Evolutionary conservation across 139 green algal genomes (phyloP), one percentile per base, ranked within the genome.

Genomic region (Diplosphaera chodatii): DNA sequence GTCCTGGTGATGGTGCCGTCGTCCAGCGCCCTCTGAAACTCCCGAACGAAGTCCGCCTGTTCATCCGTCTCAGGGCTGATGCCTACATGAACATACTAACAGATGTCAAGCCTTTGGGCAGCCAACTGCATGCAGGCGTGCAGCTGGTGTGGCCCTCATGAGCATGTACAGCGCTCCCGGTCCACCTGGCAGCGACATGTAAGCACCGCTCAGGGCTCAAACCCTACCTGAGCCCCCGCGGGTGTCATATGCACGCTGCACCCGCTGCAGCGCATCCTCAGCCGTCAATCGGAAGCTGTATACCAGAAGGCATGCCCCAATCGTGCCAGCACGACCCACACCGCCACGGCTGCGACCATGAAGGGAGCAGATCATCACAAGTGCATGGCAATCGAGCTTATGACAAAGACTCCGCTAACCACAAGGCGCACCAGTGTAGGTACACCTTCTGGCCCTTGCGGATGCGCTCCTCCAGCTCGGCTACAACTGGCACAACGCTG

Each of bases 301-400:
- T 22, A 72, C 84, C 66, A 96, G 81, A 64, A 95, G 74, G 82
- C 83, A 91, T 22, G 88, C 83, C 25, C 84, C 89, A 29, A 95
- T 80, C 13, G 78, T 87, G 25, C 89, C 91, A 0, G 88, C 90
- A 6, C 91, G 85, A 0, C 91, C 91, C 3, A 90, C 77, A 0
- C 91, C 91, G 21, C 90, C 90, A 90, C 91, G 95, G 83, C 90
- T 59, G 48, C 48, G 25, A 18, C 10, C 22, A 10, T 5, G 13
- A 59, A 25, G 25, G 48, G 3, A 27, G 16, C 13, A 59, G 8
- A 25, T 59, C 8, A 59, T 48, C 37, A 20, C 37, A 6, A 48
- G 37, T 48, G 37, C 6, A 10, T 6, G 37, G 8, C 37, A 48
- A 10, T 10, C 6, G 8, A 10, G 48, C 48, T 59, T 10, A 27